Evolutionary conservation across 2,329 filamentous ascomycete species (phyloP).

Genomic region (Aureobasidium mangrovei): DNA sequence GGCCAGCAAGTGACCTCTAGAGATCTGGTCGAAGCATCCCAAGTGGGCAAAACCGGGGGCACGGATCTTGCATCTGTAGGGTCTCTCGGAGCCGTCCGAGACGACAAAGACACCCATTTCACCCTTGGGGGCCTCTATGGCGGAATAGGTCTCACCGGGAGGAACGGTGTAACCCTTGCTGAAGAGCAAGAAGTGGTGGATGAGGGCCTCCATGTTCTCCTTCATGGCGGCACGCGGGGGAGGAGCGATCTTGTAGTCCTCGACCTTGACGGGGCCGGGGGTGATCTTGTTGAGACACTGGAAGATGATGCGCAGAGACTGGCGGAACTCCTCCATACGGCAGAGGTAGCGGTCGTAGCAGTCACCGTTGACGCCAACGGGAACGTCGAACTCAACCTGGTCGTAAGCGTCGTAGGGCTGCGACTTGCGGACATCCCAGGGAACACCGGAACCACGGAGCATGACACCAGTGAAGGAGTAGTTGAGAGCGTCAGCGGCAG

Average conservation of each 20-base stretch:
- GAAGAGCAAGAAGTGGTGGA: slow-evolving; percentile 97
- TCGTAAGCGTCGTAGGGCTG: slow-evolving; percentile 97
- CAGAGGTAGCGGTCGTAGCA: slow-evolving; percentile 99
- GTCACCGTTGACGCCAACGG: slow-evolving; percentile 92
- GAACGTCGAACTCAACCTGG: slow-evolving; percentile 95
- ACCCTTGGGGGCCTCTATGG: slow-evolving; percentile 98
- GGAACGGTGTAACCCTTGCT: slow-evolving; percentile 98
- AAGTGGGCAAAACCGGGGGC: slow-evolving; percentile 95
- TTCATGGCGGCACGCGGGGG: slow-evolving; percentile 98
- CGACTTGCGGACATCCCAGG: slow-evolving; percentile 94
- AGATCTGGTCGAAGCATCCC: slow-evolving; percentile 86
- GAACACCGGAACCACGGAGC: slow-evolving; percentile 91
- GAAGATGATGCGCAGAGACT: slow-evolving; percentile 95
- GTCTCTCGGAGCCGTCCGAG: slow-evolving; percentile 89
- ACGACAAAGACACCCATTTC: slow-evolving; percentile 98
- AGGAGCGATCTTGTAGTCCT: slow-evolving; percentile 97
- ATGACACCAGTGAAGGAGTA: slow-evolving; percentile 95
- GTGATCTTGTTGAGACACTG: slow-evolving; percentile 99
- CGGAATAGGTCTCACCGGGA: slow-evolving; percentile 94
- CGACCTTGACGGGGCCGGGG: slow-evolving; percentile 81
- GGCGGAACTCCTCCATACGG: slow-evolving; percentile 99
- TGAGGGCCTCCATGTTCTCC: slow-evolving; percentile 99
- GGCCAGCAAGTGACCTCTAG: slow-evolving; percentile 83
- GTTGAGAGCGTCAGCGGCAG: slow-evolving; percentile 89
- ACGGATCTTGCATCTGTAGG: slow-evolving; percentile 95